These are phyloP conservation scores for Ormosia emarginata DNA, from an alignment of 306 rosid genomes.

Conservation along the genomic window DNA sequence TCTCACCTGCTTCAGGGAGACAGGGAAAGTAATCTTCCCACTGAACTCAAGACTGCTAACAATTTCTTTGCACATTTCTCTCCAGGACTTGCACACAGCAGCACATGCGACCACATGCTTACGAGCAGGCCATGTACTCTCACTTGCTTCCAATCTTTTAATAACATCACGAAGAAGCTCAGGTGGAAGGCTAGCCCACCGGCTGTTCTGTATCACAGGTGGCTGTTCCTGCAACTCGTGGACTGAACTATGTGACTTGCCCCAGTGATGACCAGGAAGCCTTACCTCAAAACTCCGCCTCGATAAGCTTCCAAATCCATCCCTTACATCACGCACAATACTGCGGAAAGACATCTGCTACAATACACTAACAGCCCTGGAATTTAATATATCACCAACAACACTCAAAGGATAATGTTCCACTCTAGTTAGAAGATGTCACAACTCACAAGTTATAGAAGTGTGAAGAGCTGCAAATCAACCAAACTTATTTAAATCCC, in stretches of 20 bases:
- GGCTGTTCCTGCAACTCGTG: conserved; percentile 56
- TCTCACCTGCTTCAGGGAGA: conserved; percentile 85
- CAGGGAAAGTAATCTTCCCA: conserved; percentile 86
- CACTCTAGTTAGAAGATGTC: conserved; percentile 25
- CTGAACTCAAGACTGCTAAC: conserved; percentile 65
- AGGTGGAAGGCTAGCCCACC: conserved; percentile 88
- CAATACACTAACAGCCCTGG: conserved; percentile 22
- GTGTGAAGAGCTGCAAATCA: conserved; percentile 47
- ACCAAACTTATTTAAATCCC: conserved; percentile 33
- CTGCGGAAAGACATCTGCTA: conserved; percentile 85
- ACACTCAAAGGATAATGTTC: background rate
- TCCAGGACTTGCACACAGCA: conserved; percentile 88
- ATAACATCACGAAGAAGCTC: conserved; percentile 84
- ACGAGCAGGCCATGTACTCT: conserved; percentile 84
- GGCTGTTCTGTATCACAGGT: conserved; percentile 51
- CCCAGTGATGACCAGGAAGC: conserved; percentile 60
- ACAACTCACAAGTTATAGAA: conserved; percentile 15
- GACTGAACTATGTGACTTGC: conserved; percentile 67
- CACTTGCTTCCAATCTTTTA: conserved; percentile 78
- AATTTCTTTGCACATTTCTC: conserved; percentile 90
- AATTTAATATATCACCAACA: conserved; percentile 2
- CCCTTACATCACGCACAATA: conserved; percentile 85
- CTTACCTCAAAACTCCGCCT: conserved; percentile 82
- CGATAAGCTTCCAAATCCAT: conserved; percentile 82
- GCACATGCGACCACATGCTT: conserved; percentile 79